Percentiles rank a stretch among this genome's conserved stretches.
Conservation (phyloP, 352 stramenopile species). For the Nothophytophthora sp. region DNA sequence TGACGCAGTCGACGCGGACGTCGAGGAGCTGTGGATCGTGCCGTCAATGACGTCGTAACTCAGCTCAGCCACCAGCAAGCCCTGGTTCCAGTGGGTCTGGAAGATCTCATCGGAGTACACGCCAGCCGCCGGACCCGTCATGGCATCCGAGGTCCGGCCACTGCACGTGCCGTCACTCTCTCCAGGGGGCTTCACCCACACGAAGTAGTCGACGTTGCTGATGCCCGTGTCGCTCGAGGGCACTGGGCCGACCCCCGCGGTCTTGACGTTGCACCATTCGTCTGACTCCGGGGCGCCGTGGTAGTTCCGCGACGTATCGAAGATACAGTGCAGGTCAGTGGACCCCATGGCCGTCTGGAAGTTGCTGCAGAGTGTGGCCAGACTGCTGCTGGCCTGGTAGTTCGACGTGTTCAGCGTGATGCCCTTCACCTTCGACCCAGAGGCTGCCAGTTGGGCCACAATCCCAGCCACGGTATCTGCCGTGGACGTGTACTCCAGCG, state of each 20-base stretch:
- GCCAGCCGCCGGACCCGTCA: constrained; percentile 52
- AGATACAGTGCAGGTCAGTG: constrained; percentile 47
- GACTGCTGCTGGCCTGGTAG: constrained; percentile 57
- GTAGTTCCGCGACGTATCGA: constrained; percentile 69
- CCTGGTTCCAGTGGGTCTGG: constrained; percentile 66
- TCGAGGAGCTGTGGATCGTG: constrained; percentile 13
- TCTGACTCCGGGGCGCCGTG: constrained; percentile 36
- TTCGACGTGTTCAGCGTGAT: constrained; percentile 83
- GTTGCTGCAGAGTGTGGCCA: constrained; percentile 49
- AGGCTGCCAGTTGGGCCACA: constrained; percentile 39
- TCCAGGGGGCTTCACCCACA: constrained; percentile 72
- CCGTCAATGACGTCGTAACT: constrained; percentile 38
- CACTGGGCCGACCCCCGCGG: constrained; percentile 51
- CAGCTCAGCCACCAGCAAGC: constrained; percentile 52
- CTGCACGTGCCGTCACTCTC: constrained; percentile 63
- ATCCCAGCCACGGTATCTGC: constrained; percentile 25
- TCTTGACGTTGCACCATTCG: constrained; percentile 77
- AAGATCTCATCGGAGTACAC: constrained; percentile 65
- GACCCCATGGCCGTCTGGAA: constrained; percentile 57
- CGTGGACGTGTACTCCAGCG: constrained; percentile 30
- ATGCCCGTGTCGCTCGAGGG: constrained; percentile 56
- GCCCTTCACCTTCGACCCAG: constrained; percentile 45
- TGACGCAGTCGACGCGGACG: constrained; percentile 12
- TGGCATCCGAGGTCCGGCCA: constrained; percentile 40
- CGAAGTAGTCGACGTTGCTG: constrained; percentile 66